These are phyloP conservation scores for Euphorbia peplus DNA, from an alignment of 345 rosid genomes.

Conservation along the genomic window DNA sequence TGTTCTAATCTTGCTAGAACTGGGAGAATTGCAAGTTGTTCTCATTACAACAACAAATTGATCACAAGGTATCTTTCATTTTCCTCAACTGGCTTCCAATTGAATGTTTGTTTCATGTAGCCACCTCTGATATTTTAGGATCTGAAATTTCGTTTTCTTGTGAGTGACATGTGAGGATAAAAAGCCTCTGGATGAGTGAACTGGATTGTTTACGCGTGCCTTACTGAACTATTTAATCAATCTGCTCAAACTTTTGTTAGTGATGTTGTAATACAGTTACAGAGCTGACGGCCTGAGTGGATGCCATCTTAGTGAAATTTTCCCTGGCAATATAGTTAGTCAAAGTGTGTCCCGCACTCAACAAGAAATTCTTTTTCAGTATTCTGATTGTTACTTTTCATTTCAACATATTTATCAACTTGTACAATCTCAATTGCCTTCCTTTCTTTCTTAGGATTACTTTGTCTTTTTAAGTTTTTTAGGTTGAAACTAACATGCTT, in stretches of 20 bases:
- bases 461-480: background rate
- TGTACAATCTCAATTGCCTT: background rate
- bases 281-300: background rate
- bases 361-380: background rate
- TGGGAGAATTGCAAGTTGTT: conserved; percentile 68
- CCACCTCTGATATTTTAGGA: background rate
- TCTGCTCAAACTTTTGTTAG: background rate
- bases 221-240: background rate
- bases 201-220: background rate
- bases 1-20: conserved; percentile 35
- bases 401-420: background rate
- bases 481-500: background rate
- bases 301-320: background rate
- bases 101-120: background rate
- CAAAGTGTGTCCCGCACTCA: background rate
- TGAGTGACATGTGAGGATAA: background rate
- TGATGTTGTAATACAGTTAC: background rate
- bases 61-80: conserved; percentile 57
- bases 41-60: conserved; percentile 75
- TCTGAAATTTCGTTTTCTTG: background rate
- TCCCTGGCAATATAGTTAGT: background rate
- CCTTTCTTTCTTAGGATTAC: background rate
- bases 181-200: background rate
- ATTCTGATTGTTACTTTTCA: background rate
- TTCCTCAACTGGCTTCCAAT: conserved; percentile 2